Evolutionary conservation across 106 monocot genomes (phyloP).

Genomic region (Cymbidium sinense): DNA sequence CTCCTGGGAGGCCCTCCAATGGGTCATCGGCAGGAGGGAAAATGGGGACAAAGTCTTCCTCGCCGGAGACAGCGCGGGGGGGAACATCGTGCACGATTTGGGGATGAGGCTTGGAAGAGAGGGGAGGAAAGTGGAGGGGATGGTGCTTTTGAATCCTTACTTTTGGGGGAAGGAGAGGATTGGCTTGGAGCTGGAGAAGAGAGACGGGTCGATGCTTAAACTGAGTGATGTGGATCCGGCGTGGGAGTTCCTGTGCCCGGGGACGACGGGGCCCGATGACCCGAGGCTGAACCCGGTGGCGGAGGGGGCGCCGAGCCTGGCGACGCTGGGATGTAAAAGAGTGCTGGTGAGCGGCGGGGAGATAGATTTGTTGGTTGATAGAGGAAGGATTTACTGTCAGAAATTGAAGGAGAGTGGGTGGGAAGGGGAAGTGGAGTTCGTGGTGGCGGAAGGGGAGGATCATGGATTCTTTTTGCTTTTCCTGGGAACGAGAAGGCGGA

Average conservation of each 20-base stretch:
- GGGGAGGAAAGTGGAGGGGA: background rate
- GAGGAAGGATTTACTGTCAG: conserved; percentile 9
- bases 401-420: conserved; percentile 10
- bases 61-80: conserved; percentile 51
- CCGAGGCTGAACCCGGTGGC: conserved; percentile 10
- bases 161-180: conserved; percentile 5
- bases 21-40: conserved; percentile 23
- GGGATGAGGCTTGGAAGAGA: conserved; percentile 11
- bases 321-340: conserved; percentile 12
- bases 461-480: conserved; percentile 16
- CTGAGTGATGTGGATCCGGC: background rate
- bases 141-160: conserved; percentile 21
- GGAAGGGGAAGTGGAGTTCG: conserved; percentile 4
- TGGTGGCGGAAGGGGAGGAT: conserved; percentile 10
- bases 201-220: background rate
- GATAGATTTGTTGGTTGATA: conserved; percentile 11
- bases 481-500: background rate
- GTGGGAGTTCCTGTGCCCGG: conserved; percentile 1
- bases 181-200: background rate
- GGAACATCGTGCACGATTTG: conserved; percentile 22
- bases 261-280: conserved; percentile 2
- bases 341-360: conserved; percentile 22
- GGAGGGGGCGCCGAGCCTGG: background rate
- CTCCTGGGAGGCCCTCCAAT: conserved; percentile 21
- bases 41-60: conserved; percentile 34